Evolutionary conservation across 768 basidiomycete species (phyloP), one percentile per base, ranked within the genome.

Genomic region (Sutorius australiensis): DNA sequence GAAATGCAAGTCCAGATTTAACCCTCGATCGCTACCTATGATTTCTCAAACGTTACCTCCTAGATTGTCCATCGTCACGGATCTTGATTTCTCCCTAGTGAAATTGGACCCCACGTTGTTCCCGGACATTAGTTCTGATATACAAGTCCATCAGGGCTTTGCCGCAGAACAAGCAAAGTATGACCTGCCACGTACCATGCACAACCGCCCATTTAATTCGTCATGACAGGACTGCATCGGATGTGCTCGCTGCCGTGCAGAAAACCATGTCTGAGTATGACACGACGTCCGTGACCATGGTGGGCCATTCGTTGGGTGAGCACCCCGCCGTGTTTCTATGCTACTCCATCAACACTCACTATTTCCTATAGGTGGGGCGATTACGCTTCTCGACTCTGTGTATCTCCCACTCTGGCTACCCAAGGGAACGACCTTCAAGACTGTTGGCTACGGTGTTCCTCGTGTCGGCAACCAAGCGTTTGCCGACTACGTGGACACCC

Each of bases 381-480:
- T 75, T 46, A 10, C 72, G 7, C 59, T 75, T 17, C 63, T 76
- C 8, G 75, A 74, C 38, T 65, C 73, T 0, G 69, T 75, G 5
- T 76, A 69, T 55, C 73, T 75, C 3, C 72, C 66, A 9, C 67
- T 75, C n/a, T 69, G 71, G 58, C 59, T 75, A 6, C 72, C 72
- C 19, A 30, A 56, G 0, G 62, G 60, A 50, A 72, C 64, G 2
- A 61, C 62, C 13, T 68, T 76, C 66, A 45, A 54, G 44, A 67
- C 70, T 6, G 21, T 72, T 32, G 17, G 44, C 14, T 75, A 71
- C 41, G 75, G 74, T 30, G 61, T 76, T 28, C 75, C 72, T 36
- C 64, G 73, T 17, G 73, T 72, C 30, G 82, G 84, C 13, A 84
- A 86, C 66, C 75, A 79, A 61, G 80, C 73, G 2, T 86, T 84